Evolutionary conservation across 2,329 filamentous ascomycete genomes (phyloP).

Genomic region (Aspergillus aculeatinus): DNA sequence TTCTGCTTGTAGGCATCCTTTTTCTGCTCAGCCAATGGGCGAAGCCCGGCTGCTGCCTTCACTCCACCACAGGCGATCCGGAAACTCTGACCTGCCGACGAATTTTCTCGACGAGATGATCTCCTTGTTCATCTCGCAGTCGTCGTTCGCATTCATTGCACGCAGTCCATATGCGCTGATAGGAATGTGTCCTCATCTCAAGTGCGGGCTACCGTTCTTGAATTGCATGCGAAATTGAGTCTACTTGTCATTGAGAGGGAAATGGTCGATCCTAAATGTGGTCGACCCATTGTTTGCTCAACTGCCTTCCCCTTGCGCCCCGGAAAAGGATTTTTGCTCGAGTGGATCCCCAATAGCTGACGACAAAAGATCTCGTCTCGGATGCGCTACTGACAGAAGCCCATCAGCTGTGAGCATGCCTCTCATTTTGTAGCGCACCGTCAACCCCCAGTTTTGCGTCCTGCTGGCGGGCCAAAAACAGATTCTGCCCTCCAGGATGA

Average conservation of each 20-base stretch:
- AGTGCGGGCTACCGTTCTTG: background rate
- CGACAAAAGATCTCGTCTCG: constrained; percentile 3
- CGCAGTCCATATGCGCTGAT: background rate
- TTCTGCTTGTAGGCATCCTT: background rate
- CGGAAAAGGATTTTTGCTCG: constrained; percentile 9
- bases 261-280: background rate
- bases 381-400: constrained; percentile 1
- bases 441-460: background rate
- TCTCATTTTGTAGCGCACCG: background rate
- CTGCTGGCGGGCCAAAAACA: constrained; percentile 4
- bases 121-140: background rate
- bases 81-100: constrained; percentile 6
- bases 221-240: background rate
- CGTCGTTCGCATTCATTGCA: background rate
- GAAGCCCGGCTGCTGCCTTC: background rate
- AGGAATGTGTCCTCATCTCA: background rate
- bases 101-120: constrained; percentile 6
- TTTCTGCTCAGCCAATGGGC: background rate
- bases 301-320: background rate
- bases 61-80: constrained; percentile 4
- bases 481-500: background rate
- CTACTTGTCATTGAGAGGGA: background rate
- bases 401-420: background rate
- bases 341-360: constrained; percentile 2
- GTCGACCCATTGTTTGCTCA: background rate